Evolutionary conservation across 2,329 filamentous ascomycete species (phyloP).

Genomic region (Acrocalymma vagum): DNA sequence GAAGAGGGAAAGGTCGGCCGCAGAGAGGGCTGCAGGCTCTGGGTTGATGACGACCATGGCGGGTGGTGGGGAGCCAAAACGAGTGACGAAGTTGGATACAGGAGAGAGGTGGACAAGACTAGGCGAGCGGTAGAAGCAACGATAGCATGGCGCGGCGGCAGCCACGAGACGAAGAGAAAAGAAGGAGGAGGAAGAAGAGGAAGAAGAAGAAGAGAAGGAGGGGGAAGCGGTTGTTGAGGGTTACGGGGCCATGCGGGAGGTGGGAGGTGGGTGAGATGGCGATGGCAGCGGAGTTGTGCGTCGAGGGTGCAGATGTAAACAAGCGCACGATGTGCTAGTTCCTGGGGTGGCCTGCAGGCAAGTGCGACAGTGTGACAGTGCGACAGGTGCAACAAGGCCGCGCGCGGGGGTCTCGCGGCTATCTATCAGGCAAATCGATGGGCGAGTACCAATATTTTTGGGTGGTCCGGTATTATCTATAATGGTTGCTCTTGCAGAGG

Average conservation of each 20-base stretch:
- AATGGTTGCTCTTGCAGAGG: conserved; percentile 24
- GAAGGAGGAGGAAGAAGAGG: conserved; percentile 10
- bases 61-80: conserved; percentile 34
- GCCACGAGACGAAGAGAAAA: conserved; percentile 11
- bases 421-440: too few species aligned
- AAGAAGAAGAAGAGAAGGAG: conserved; percentile 12
- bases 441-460: too few species aligned
- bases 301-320: conserved; percentile 24
- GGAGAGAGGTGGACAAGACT: conserved; percentile 11
- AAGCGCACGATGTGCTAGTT: conserved; percentile 21
- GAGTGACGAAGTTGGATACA: conserved; percentile 35
- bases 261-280: conserved; percentile 7
- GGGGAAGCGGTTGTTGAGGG: conserved; percentile 9
- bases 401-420: too few species aligned
- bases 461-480: conserved; percentile 11
- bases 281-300: conserved; percentile 2
- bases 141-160: conserved; percentile 29
- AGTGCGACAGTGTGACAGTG: conserved; percentile 30
- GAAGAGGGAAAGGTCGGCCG: conserved; percentile 86
- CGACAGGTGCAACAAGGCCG: conserved; percentile 29
- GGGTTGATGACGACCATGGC: conserved; percentile 85
- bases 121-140: conserved; percentile 16
- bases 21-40: conserved; percentile 77
- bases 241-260: conserved; percentile 15
- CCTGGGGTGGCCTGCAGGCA: conserved; percentile 29